Conservation (phyloP, 2,329 filamentous ascomycete genomes). For the Lecanicillium sp. region DNA sequence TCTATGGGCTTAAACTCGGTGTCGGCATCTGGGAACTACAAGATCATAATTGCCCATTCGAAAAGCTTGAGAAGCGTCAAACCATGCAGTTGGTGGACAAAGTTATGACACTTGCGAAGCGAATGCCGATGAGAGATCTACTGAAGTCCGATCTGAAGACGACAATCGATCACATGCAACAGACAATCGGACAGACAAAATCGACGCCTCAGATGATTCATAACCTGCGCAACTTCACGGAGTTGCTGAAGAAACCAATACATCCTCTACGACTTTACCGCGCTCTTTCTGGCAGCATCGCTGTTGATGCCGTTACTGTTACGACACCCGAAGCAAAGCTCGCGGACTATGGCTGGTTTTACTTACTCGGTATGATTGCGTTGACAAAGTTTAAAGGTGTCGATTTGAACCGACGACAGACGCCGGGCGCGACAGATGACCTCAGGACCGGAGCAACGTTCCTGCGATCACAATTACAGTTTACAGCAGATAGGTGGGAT, state of each 20-base stretch:
- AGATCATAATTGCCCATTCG: slow-evolving; percentile 72
- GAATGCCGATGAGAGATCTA: slow-evolving; percentile 83
- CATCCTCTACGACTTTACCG: slow-evolving; percentile 74
- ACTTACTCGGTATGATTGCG: slow-evolving; percentile 79
- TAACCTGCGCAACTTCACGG: slow-evolving; percentile 75
- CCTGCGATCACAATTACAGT: slow-evolving; percentile 74
- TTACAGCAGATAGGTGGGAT: slow-evolving; percentile 76
- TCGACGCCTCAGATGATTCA: slow-evolving; percentile 73
- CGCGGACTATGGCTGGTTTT: slow-evolving; percentile 84
- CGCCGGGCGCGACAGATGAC: slow-evolving; percentile 73
- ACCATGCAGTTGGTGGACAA: slow-evolving; percentile 78
- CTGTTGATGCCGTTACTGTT: slow-evolving; percentile 64
- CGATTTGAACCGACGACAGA: slow-evolving; percentile 66
- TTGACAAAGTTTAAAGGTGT: slow-evolving; percentile 73
- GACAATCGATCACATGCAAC: slow-evolving; percentile 89
- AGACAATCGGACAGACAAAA: slow-evolving; percentile 73
- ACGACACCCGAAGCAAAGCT: slow-evolving; percentile 61
- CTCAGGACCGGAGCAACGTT: slow-evolving; percentile 75
- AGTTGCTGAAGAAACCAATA: slow-evolving; percentile 76
- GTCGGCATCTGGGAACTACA: slow-evolving; percentile 57
- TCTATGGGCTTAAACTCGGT: slow-evolving; percentile 73
- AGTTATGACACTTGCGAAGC: slow-evolving; percentile 70
- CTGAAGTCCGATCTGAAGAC: slow-evolving; percentile 84
- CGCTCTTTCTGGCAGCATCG: slow-evolving; percentile 70
- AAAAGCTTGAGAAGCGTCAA: slow-evolving; percentile 72